These are phyloP conservation scores for Leishmania tropica DNA, from an alignment of 208 protist genomes.

Conservation along the genomic window DNA sequence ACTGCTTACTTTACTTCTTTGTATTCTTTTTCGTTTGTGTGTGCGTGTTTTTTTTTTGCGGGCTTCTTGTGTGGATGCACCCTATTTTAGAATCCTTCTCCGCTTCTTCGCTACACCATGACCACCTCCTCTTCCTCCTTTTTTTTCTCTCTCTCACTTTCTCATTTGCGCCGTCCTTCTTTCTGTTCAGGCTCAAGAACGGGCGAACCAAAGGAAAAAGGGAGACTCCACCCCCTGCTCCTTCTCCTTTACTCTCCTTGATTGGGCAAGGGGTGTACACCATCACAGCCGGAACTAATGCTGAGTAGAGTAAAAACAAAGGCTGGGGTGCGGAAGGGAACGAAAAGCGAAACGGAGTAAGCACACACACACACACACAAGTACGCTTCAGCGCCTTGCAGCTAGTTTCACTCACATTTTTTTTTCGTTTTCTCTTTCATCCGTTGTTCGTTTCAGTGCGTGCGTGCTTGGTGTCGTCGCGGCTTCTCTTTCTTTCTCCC, in stretches of 20 bases:
- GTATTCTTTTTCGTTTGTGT: not conserved
- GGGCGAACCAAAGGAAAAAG: not conserved
- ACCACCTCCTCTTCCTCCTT: not conserved
- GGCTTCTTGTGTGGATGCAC: not conserved
- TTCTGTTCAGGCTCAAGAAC: not conserved
- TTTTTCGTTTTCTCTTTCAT: not conserved
- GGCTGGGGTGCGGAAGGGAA: not conserved
- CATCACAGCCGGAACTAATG: not conserved
- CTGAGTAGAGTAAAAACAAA: not conserved
- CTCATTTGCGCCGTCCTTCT: not conserved
- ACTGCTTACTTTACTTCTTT: not conserved
- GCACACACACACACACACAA: not conserved
- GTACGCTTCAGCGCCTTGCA: not conserved
- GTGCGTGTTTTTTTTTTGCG: not conserved
- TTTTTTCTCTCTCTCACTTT: not conserved
- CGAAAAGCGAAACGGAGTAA: not conserved
- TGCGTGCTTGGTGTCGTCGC: not conserved
- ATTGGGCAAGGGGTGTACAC: not conserved
- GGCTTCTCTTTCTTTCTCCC: not conserved
- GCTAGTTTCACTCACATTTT: not conserved
- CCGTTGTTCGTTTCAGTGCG: not conserved
- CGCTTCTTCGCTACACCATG: not conserved
- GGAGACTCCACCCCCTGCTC: not conserved
- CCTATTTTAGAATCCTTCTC: not conserved
- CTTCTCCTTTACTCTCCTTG: not conserved